Evolutionary conservation across 1,284 basidiomycete species (phyloP).

Genomic region (Exobasidium cylindrosporum): DNA sequence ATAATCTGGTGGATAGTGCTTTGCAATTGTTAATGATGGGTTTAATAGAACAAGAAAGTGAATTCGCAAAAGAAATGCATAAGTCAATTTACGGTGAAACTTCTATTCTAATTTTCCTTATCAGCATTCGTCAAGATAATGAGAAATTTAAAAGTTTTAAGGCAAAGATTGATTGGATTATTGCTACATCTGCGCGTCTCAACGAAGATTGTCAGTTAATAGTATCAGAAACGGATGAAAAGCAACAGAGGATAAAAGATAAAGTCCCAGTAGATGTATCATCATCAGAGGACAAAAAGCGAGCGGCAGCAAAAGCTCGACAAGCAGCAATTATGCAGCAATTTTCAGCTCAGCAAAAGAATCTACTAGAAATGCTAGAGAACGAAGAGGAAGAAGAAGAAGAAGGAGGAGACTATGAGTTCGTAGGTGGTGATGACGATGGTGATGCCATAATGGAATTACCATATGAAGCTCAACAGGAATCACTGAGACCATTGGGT

Average conservation of each 20-base stretch:
- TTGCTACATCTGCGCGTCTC: constrained; percentile 27
- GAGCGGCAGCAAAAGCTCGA: constrained; percentile 45
- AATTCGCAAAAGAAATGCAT: constrained; percentile 23
- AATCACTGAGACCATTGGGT: constrained; percentile 60
- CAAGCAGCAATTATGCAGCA: constrained; percentile 53
- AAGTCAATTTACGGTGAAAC: constrained; percentile 12
- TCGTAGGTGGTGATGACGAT: constrained; percentile 57
- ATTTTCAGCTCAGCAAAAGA: constrained; percentile 52
- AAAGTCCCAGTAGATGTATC: constrained; percentile 13
- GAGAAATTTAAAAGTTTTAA: constrained; percentile 39
- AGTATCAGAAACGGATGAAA: constrained; percentile 5
- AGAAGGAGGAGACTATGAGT: constrained; percentile 37
- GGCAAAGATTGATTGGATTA: constrained; percentile 37
- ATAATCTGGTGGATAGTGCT: constrained; percentile 80
- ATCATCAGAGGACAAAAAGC: constrained; percentile 35
- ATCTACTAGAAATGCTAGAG: constrained; percentile 42
- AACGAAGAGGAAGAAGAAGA: constrained; percentile 47
- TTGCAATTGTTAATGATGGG: constrained; percentile 62
- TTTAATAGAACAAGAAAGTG: constrained; percentile 30
- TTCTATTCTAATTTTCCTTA: constrained; percentile 14
- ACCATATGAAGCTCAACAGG: constrained; percentile 56
- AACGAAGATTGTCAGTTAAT: constrained; percentile 15
- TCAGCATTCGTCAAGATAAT: constrained; percentile 29
- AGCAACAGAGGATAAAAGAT: not conserved
- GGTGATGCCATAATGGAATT: constrained; percentile 59